Conservation (phyloP, 2,329 filamentous ascomycete species). For the Ceratocystiopsis brevicomis region DNA sequence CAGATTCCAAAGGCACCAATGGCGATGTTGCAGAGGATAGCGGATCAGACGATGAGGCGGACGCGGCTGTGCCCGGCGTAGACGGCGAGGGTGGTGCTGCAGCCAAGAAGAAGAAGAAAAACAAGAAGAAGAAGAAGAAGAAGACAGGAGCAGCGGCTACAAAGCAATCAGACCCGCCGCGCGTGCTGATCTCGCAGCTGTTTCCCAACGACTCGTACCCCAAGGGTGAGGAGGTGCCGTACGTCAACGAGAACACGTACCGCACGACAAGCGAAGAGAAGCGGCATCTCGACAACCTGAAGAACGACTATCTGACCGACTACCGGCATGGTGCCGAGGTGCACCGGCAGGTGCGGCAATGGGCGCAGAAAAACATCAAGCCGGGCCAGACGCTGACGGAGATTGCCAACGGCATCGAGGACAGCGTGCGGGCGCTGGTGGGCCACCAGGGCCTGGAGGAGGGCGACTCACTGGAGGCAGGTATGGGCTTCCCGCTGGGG, state of each 20-base stretch:
- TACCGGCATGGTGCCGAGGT: conserved; percentile 65
- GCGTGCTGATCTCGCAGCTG: conserved; percentile 52
- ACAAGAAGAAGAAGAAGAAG: conserved; percentile 71
- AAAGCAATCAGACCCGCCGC: conserved; percentile 57
- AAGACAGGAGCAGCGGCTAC: conserved; percentile 43
- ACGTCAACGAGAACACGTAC: conserved; percentile 56
- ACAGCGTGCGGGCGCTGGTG: conserved; percentile 54
- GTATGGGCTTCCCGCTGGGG: conserved; percentile 70
- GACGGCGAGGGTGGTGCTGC: conserved; percentile 10
- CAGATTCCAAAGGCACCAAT: conserved; percentile 15
- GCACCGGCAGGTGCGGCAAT: conserved; percentile 64
- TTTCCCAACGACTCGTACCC: conserved; percentile 59
- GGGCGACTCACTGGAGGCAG: conserved; percentile 56
- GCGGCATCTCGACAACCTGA: conserved; percentile 61
- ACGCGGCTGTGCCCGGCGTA: conserved; percentile 17
- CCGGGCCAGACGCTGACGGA: conserved; percentile 60
- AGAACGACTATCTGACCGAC: conserved; percentile 57
- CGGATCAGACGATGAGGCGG: conserved; percentile 34
- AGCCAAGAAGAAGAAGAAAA: conserved; percentile 29
- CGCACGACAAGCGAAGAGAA: conserved; percentile 74
- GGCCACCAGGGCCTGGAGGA: conserved; percentile 59
- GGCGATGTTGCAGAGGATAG: conserved; percentile 20
- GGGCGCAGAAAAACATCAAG: conserved; percentile 61
- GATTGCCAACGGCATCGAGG: conserved; percentile 67
- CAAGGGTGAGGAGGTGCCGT: conserved; percentile 60